Conservation (phyloP, 1,284 basidiomycete species). For the Naganishia liquefaciens region DNA sequence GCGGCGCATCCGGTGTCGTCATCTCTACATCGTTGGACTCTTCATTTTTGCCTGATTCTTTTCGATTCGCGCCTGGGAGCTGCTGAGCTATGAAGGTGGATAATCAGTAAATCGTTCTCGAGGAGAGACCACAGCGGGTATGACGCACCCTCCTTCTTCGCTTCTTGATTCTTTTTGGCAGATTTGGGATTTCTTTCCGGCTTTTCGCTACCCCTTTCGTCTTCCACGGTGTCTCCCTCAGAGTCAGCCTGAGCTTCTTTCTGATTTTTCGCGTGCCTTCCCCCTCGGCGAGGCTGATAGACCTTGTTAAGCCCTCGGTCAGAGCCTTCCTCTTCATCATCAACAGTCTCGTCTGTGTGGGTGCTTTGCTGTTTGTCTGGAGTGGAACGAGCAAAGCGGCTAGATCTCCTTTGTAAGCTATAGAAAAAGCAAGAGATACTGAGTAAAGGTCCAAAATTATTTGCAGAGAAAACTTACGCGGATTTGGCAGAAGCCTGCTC, state of each 20-base stretch:
- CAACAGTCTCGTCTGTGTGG: conserved; percentile 18
- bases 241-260: background rate
- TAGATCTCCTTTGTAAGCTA: conserved; percentile 13
- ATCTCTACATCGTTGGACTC: background rate
- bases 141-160: conserved; percentile 21
- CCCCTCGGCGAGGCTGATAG: conserved; percentile 17
- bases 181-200: conserved; percentile 10
- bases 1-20: background rate
- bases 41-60: conserved; percentile 17
- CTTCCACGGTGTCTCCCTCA: conserved; percentile 18
- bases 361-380: conserved; percentile 18
- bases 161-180: conserved; percentile 7
- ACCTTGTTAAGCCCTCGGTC: background rate
- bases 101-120: background rate
- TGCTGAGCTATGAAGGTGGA: conserved; percentile 18
- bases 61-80: conserved; percentile 25
- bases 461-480: background rate
- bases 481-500: conserved; percentile 14
- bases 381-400: conserved; percentile 8
- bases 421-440: background rate
- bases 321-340: conserved; percentile 24
- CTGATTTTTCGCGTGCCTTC: background rate
- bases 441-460: background rate
- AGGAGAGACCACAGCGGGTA: background rate
- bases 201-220: conserved; percentile 18